Evolutionary conservation across 768 basidiomycete species (phyloP).

Genomic region (Leccinum variicolor): DNA sequence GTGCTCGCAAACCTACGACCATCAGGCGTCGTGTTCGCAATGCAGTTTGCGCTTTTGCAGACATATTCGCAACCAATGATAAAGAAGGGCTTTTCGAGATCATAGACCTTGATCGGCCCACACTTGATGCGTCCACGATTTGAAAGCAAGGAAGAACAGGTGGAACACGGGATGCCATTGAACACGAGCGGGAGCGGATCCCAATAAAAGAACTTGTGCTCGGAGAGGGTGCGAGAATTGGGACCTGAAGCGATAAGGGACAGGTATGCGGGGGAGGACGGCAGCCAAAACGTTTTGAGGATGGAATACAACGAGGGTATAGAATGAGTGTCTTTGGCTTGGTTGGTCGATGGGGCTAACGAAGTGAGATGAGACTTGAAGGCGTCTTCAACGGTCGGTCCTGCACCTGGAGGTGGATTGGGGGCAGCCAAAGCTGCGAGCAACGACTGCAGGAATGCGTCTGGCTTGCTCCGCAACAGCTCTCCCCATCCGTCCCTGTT

Average conservation of each 20-base stretch:
- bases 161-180: constrained; percentile 75
- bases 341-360: constrained; percentile 47
- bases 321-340: constrained; percentile 41
- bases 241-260: constrained; percentile 70
- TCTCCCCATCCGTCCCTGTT: constrained; percentile 64
- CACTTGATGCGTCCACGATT: constrained; percentile 72
- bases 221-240: constrained; percentile 63
- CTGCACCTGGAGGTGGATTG: constrained; percentile 57
- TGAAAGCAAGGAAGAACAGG: constrained; percentile 53
- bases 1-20: constrained; percentile 70
- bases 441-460: constrained; percentile 54
- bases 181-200: constrained; percentile 81
- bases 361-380: constrained; percentile 76
- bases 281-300: constrained; percentile 82
- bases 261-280: constrained; percentile 74
- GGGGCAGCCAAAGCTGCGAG: constrained; percentile 59
- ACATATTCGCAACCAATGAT: constrained; percentile 82
- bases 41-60: constrained; percentile 53
- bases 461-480: constrained; percentile 52
- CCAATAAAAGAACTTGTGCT: constrained; percentile 84
- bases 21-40: constrained; percentile 41
- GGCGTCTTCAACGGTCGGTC: constrained; percentile 69
- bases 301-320: constrained; percentile 74
- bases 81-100: constrained; percentile 77
- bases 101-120: constrained; percentile 76